phyloP scores from a whole-genome alignment of 345 rosid genomes.

The Populus alba region DNA sequence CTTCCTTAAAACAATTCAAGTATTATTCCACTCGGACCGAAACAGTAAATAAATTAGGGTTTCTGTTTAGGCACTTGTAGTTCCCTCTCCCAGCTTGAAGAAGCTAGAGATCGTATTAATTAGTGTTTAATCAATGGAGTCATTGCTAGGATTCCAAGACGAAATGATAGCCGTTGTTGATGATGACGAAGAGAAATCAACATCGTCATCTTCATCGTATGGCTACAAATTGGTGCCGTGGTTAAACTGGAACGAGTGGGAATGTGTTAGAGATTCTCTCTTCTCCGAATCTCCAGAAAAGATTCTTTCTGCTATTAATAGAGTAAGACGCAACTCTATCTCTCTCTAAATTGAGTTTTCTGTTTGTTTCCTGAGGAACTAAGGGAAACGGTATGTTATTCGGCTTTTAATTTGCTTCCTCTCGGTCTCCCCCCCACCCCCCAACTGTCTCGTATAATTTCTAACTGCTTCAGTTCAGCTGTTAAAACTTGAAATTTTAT shows the following conservation, averaged over 20 bases:
- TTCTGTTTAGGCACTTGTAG: background rate
- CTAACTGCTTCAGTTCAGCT: background rate
- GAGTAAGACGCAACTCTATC: conserved; percentile 42
- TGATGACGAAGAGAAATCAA: conserved; percentile 12
- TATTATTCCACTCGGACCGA: background rate
- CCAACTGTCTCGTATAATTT: no score
- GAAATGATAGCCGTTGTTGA: conserved; percentile 33
- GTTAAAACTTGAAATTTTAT: background rate
- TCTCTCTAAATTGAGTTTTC: background rate
- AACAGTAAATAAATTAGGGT: background rate
- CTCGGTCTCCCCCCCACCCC: fast-evolving
- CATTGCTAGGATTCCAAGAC: conserved; percentile 39
- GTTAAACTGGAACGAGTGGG: conserved; percentile 96
- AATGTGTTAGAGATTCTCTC: conserved; percentile 64
- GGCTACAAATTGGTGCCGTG: conserved; percentile 75
- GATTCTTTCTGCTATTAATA: conserved; percentile 51
- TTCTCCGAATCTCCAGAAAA: conserved; percentile 64
- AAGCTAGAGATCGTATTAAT: background rate
- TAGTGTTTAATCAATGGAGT: conserved; percentile 27
- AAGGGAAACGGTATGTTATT: background rate
- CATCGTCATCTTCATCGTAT: conserved; percentile 28
- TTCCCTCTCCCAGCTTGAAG: background rate
- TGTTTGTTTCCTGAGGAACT: background rate
- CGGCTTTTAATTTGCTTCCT: no score
- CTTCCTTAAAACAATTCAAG: background rate